phyloP scores from a whole-genome alignment of 2,329 filamentous ascomycete species.

The Metarhizium robertsii region DNA sequence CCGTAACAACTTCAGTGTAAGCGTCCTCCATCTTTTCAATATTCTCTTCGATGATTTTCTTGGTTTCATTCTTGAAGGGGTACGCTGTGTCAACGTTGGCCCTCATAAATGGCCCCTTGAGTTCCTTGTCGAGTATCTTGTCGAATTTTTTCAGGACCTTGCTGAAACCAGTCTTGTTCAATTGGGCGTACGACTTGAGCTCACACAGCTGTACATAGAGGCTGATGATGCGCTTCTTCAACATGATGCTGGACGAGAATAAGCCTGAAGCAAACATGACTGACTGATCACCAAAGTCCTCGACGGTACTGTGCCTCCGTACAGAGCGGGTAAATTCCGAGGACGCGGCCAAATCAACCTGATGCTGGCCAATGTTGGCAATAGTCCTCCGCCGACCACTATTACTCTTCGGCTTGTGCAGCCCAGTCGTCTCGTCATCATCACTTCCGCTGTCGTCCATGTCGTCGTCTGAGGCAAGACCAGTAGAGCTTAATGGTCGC shows the following conservation, averaged over 20 bases:
- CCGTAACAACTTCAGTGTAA: conserved; percentile 75
- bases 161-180: conserved; percentile 92
- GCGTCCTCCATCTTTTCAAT: conserved; percentile 67
- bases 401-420: conserved; percentile 35
- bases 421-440: conserved; percentile 47
- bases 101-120: conserved; percentile 70
- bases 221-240: conserved; percentile 85
- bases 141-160: conserved; percentile 99
- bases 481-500: conserved; percentile 27
- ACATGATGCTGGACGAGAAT: conserved; percentile 62
- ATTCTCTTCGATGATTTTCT: conserved; percentile 59
- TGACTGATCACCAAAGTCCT: conserved; percentile 71
- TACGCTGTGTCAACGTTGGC: conserved; percentile 67
- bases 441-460: conserved; percentile 51
- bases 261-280: conserved; percentile 53
- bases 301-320: conserved; percentile 58
- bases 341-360: conserved; percentile 52
- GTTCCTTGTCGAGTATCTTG: conserved; percentile 79
- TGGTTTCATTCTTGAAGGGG: conserved; percentile 68
- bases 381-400: conserved; percentile 29
- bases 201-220: conserved; percentile 91
- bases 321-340: conserved; percentile 47
- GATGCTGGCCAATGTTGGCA: conserved; percentile 27
- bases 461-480: conserved; percentile 43
- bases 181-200: conserved; percentile 88